Evolutionary conservation across 306 rosid genomes (phyloP).

Genomic region (Ziziphus jujuba): DNA sequence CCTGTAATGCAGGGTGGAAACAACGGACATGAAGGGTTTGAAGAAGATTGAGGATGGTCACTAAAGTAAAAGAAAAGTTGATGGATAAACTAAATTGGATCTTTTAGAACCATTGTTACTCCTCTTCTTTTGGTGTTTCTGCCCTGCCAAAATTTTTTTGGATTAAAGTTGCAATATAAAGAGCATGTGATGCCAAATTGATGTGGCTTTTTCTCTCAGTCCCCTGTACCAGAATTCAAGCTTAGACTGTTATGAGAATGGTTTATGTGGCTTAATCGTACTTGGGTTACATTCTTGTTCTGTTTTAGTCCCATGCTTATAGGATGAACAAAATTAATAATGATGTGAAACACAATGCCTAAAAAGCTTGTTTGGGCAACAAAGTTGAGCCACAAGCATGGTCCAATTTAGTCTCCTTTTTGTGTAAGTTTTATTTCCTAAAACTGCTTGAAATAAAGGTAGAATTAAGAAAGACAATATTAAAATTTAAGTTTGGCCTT

Average conservation of each 20-base stretch:
- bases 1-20: conserved; percentile 76
- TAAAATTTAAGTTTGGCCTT: too few species aligned
- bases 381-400: too few species aligned
- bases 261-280: conserved; percentile 20
- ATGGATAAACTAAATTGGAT: conserved; percentile 5
- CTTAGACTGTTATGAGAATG: conserved; percentile 19
- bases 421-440: too few species aligned
- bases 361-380: too few species aligned
- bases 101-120: conserved; percentile 12
- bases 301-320: background rate
- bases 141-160: conserved; percentile 26
- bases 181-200: conserved; percentile 24
- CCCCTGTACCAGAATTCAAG: conserved; percentile 29
- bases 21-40: conserved; percentile 97
- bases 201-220: conserved; percentile 27
- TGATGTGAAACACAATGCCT: too few species aligned
- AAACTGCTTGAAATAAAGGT: too few species aligned
- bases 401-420: too few species aligned
- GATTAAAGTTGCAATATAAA: conserved; percentile 29
- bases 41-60: conserved; percentile 89
- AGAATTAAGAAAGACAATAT: too few species aligned
- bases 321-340: background rate
- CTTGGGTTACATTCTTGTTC: conserved; percentile 20
- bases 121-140: conserved; percentile 5
- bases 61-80: conserved; percentile 17